Percentiles rank a stretch among this genome's conserved stretches.
These are phyloP conservation scores for Diaporthe sp. DNA, from an alignment of 2,329 filamentous ascomycete species.

Conservation along the genomic window DNA sequence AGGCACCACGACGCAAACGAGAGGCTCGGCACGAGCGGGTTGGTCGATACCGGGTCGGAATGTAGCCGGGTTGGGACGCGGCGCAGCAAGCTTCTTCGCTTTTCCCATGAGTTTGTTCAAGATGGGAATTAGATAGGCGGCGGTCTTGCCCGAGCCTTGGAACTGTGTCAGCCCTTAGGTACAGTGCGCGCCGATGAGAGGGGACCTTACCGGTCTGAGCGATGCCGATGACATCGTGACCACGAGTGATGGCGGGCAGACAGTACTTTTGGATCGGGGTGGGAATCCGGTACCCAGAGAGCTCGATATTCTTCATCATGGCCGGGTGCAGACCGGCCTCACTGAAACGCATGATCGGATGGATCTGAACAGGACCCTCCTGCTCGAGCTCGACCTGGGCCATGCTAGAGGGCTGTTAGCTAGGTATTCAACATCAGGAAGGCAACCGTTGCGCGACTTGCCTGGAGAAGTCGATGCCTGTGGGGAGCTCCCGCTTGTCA, in stretches of 20 bases:
- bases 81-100: slow-evolving; percentile 86
- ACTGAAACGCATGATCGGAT: slow-evolving; percentile 72
- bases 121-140: slow-evolving; percentile 90
- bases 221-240: slow-evolving; percentile 87
- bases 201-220: slow-evolving; percentile 84
- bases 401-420: slow-evolving; percentile 59
- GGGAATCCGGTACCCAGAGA: slow-evolving; percentile 78
- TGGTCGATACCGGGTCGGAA: slow-evolving; percentile 64
- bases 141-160: slow-evolving; percentile 94
- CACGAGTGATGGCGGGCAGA: slow-evolving; percentile 82
- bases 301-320: slow-evolving; percentile 82
- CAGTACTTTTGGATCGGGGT: slow-evolving; percentile 92
- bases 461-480: slow-evolving; percentile 75
- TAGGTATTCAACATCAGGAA: background rate
- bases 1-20: slow-evolving; percentile 88
- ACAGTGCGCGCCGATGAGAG: background rate
- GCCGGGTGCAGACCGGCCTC: slow-evolving; percentile 88
- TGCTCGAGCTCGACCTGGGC: slow-evolving; percentile 68
- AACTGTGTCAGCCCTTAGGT: slow-evolving; percentile 32
- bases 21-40: slow-evolving; percentile 81
- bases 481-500: slow-evolving; percentile 60
- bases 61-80: slow-evolving; percentile 75
- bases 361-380: slow-evolving; percentile 67
- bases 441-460: slow-evolving; percentile 55
- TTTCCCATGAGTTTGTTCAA: slow-evolving; percentile 96